phyloP scores from a whole-genome alignment of 176 grass and related monocot species.

The Hordeum vulgare region DNA sequence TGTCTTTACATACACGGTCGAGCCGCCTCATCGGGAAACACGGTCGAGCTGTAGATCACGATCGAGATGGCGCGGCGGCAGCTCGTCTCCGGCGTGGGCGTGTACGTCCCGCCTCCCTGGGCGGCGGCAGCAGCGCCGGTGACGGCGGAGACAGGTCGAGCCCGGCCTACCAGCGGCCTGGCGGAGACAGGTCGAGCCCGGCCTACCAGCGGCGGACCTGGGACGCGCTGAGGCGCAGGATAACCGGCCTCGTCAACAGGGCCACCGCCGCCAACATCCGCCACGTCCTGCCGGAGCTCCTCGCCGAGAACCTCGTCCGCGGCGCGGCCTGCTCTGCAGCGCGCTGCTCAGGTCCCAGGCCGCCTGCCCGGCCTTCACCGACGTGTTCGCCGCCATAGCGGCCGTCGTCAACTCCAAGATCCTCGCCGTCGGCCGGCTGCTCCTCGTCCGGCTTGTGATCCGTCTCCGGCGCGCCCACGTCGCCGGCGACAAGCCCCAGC shows the following conservation, averaged over 20 bases:
- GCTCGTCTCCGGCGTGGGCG: neutral
- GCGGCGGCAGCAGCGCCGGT: neutral
- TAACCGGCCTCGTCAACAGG: neutral
- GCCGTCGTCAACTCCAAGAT: slow-evolving; percentile 49
- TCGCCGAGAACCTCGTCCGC: slow-evolving; percentile 53
- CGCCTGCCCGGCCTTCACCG: slow-evolving; percentile 42
- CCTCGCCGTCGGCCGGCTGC: slow-evolving; percentile 39
- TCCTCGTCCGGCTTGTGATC: slow-evolving; percentile 40
- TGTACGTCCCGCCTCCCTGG: neutral
- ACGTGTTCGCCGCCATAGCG: slow-evolving; percentile 49
- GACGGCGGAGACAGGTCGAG: neutral
- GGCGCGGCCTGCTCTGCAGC: slow-evolving; percentile 52
- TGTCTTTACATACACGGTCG: no score
- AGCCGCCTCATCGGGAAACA: no score
- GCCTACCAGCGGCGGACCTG: neutral
- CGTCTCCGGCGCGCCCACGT: neutral
- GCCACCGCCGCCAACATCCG: slow-evolving; percentile 48
- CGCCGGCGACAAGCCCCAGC: neutral
- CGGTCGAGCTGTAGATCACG: neutral
- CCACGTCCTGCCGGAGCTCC: slow-evolving; percentile 47
- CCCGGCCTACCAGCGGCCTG: neutral
- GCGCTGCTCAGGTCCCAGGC: slow-evolving; percentile 48
- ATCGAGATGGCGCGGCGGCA: neutral
- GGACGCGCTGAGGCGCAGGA: neutral
- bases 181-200: neutral